Percentiles rank a stretch among this genome's conserved stretches.
phyloP scores from a whole-genome alignment of 177 flowering plant species.

The Vitis hybrid region DNA sequence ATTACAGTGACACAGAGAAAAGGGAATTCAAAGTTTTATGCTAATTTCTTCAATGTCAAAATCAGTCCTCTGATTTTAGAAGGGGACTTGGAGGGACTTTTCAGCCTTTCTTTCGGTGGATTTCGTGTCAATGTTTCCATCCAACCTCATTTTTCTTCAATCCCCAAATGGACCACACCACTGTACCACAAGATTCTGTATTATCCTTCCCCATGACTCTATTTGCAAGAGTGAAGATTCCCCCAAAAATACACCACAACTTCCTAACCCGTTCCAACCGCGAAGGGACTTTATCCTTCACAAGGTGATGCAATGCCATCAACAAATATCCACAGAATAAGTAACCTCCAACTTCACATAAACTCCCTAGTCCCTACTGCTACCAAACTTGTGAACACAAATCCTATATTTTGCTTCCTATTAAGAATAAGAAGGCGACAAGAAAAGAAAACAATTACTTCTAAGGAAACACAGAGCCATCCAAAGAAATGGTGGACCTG shows the following conservation, averaged over 20 bases:
- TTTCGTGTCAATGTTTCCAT: conserved; percentile 5
- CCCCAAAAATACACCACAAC: background rate
- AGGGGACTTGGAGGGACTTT: conserved; percentile 3
- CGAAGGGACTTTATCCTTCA: background rate
- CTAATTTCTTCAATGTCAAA: conserved; percentile 10
- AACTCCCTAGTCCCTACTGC: too few species aligned
- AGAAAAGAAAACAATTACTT: background rate
- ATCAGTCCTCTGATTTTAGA: conserved; percentile 6
- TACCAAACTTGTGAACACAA: background rate
- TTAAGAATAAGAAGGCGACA: background rate
- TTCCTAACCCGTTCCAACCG: background rate
- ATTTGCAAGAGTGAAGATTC: background rate
- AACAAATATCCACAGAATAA: background rate
- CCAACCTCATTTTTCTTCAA: conserved; percentile 1
- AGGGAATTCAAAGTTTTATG: background rate
- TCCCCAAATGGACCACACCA: conserved; percentile 18
- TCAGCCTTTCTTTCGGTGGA: conserved; percentile 15
- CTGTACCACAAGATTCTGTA: conserved; percentile 15
- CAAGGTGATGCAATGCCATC: background rate
- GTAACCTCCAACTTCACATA: too few species aligned
- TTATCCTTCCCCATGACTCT: conserved; percentile 4
- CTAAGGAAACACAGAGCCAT: too few species aligned
- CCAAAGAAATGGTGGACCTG: too few species aligned
- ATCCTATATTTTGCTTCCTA: background rate
- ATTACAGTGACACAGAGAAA: background rate